Conservation (phyloP, 148 eudicot genomes). For the Rhododendron simsii region DNA sequence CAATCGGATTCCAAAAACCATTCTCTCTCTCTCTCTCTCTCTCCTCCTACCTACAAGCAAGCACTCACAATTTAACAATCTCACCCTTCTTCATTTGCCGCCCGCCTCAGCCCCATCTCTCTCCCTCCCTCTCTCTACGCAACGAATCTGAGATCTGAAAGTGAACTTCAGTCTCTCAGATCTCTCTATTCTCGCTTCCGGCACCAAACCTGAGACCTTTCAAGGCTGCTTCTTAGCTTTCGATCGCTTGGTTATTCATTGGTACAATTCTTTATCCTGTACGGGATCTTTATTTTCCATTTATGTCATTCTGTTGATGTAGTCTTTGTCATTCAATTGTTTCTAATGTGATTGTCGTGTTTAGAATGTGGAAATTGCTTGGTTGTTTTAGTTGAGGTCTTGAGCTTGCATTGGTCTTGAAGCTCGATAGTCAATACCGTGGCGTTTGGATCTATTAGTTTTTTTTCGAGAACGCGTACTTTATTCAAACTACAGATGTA, state of each 20-base stretch:
- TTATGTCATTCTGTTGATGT: neutral
- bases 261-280: neutral
- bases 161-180: neutral
- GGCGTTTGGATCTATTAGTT: neutral
- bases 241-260: neutral
- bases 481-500: neutral
- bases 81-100: neutral
- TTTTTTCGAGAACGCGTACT: neutral
- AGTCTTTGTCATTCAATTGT: neutral
- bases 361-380: neutral
- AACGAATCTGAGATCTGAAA: neutral
- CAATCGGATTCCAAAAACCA: neutral
- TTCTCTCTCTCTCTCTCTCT: neutral
- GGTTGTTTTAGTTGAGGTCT: neutral
- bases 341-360: neutral
- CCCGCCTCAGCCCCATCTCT: neutral
- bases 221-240: neutral
- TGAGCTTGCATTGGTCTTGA: slow-evolving; percentile 6
- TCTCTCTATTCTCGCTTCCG: slow-evolving; percentile 1
- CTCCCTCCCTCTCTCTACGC: neutral
- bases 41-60: neutral
- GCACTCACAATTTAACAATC: neutral
- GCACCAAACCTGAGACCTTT: neutral
- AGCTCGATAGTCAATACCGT: neutral
- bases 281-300: neutral